Evolutionary conservation across 192 early-diverging fungal species (phyloP).

Genomic region (Coemansia sp.): DNA sequence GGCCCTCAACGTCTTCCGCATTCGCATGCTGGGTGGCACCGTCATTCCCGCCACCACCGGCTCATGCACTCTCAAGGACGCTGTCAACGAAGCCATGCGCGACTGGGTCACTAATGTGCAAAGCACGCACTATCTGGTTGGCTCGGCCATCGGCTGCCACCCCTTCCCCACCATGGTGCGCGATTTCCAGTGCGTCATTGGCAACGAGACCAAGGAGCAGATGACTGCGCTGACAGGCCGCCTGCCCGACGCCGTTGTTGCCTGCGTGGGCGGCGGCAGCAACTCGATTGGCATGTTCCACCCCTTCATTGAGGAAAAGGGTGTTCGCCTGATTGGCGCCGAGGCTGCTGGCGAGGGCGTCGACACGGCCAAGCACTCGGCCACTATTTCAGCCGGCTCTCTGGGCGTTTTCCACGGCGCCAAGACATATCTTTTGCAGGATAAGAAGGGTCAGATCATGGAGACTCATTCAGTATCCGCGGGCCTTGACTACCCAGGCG

Average conservation of each 20-base stretch:
- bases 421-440: slow-evolving; percentile 91
- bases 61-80: slow-evolving; percentile 89
- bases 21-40: slow-evolving; percentile 86
- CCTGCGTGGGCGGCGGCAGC: slow-evolving; percentile 96
- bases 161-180: slow-evolving; percentile 96
- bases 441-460: slow-evolving; percentile 92
- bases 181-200: slow-evolving; percentile 98
- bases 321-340: slow-evolving; percentile 85
- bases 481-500: slow-evolving; percentile 97
- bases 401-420: slow-evolving; percentile 96
- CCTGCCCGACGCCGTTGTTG: slow-evolving; percentile 88
- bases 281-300: slow-evolving; percentile 98
- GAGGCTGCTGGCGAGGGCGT: slow-evolving; percentile 94
- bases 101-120: slow-evolving; percentile 96
- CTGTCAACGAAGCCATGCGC: slow-evolving; percentile 97
- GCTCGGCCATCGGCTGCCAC: slow-evolving; percentile 94
- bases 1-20: slow-evolving; percentile 94
- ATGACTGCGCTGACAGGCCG: slow-evolving; percentile 76
- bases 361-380: slow-evolving; percentile 83
- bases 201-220: slow-evolving; percentile 81
- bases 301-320: slow-evolving; percentile 81
- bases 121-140: slow-evolving; percentile 93
- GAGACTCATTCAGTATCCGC: slow-evolving; percentile 93
- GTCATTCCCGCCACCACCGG: slow-evolving; percentile 81
- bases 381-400: slow-evolving; percentile 77